phyloP scores from a whole-genome alignment of 305 asterid genomes.

The Rubia peregrina region DNA sequence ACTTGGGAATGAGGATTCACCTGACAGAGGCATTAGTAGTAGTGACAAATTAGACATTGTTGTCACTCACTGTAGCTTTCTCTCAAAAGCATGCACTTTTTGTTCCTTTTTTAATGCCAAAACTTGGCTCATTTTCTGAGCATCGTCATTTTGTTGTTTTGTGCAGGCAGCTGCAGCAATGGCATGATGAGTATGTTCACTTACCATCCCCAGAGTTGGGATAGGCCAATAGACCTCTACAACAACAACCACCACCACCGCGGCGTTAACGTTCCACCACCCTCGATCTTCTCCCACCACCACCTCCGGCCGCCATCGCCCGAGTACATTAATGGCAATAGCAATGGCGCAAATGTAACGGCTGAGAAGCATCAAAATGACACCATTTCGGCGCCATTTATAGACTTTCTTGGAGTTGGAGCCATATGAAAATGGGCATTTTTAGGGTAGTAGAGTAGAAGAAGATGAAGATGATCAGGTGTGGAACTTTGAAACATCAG shows the following conservation, averaged over 20 bases:
- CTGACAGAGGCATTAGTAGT: not conserved
- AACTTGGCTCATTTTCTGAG: not conserved
- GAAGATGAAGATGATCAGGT: conserved; percentile 7
- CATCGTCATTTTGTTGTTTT: conserved; percentile 10
- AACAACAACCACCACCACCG: conserved; percentile 17
- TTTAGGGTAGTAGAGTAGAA: not conserved
- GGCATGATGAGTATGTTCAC: conserved; percentile 47
- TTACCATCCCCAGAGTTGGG: conserved; percentile 30
- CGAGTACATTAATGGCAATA: not conserved
- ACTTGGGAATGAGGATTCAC: not conserved
- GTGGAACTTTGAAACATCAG: not conserved
- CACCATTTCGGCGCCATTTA: conserved; percentile 48
- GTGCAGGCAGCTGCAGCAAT: conserved; percentile 37
- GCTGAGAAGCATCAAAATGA: conserved; percentile 19
- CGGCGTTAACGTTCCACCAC: conserved; percentile 14
- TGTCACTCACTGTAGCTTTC: not conserved
- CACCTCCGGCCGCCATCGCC: not conserved
- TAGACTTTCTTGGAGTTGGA: conserved; percentile 98
- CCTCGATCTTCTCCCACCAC: not conserved
- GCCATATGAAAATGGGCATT: conserved; percentile 36
- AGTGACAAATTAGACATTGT: conserved; percentile 4
- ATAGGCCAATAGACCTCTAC: conserved; percentile 24
- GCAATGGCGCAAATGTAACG: not conserved
- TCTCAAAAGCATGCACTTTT: conserved; percentile 13
- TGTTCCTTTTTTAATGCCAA: not conserved